A percentile compares a stretch with the other conserved stretches of the same genome.
These are phyloP conservation scores for Raphanus sativus DNA, from an alignment of 345 rosid genomes.

Conservation along the genomic window DNA sequence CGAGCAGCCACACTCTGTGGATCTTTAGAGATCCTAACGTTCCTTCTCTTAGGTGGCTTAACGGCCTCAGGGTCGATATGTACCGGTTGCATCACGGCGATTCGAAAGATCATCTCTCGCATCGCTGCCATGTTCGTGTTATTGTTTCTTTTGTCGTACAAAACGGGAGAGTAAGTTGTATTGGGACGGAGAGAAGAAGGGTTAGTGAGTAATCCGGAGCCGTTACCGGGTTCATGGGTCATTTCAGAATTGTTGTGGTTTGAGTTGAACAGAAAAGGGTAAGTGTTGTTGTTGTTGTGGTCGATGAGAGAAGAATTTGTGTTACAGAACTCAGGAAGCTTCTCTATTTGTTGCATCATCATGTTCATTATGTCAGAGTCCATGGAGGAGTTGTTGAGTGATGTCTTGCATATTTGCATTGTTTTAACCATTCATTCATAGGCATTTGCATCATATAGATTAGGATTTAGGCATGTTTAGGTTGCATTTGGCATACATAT, in stretches of 20 bases:
- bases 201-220: conserved; percentile 22
- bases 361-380: conserved; percentile 51
- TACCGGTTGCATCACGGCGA: conserved; percentile 89
- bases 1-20: conserved; percentile 96
- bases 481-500: no score
- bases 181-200: conserved; percentile 28
- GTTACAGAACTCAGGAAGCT: conserved; percentile 57
- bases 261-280: conserved; percentile 30
- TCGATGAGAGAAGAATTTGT: conserved; percentile 25
- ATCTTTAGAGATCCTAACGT: conserved; percentile 89
- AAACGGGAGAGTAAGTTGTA: conserved; percentile 29
- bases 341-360: conserved; percentile 68
- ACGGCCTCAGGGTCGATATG: conserved; percentile 82
- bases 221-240: conserved; percentile 27
- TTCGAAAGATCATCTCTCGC: conserved; percentile 80
- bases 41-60: conserved; percentile 86
- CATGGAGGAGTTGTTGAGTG: conserved; percentile 36
- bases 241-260: conserved; percentile 31
- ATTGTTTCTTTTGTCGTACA: conserved; percentile 37
- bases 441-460: no score
- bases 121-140: conserved; percentile 60
- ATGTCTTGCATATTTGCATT: no score
- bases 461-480: no score
- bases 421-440: no score
- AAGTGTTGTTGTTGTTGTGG: conserved; percentile 35